These are phyloP conservation scores for Dendrothele bispora DNA, from an alignment of 768 basidiomycete species.

Conservation along the genomic window DNA sequence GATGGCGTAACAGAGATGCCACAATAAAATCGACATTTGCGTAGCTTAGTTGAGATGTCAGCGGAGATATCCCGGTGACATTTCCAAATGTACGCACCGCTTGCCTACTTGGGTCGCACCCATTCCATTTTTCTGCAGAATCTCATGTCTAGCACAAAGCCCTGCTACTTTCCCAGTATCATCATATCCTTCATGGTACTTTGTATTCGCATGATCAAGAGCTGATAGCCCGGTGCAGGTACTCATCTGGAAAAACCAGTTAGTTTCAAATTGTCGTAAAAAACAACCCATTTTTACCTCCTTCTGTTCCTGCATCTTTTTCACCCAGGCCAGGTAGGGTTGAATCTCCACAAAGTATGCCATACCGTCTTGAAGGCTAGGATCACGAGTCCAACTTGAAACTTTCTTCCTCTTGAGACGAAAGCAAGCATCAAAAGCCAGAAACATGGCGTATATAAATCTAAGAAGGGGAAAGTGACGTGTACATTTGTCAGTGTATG, in stretches of 20 bases:
- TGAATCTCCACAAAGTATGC: constrained; percentile 23
- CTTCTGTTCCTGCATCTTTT: no score
- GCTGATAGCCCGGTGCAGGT: no score
- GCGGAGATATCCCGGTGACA: not conserved
- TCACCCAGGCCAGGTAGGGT: constrained; percentile 12
- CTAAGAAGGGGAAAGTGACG: no score
- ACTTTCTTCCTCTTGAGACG: no score
- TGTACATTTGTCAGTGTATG: no score
- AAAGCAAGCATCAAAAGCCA: no score
- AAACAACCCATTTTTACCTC: constrained; percentile 17
- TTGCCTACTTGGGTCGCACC: constrained; percentile 25
- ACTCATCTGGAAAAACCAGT: not conserved
- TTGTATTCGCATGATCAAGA: constrained; percentile 8
- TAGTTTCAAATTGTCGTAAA: not conserved
- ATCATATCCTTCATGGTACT: not conserved
- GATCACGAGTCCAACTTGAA: no score
- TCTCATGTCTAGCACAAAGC: constrained; percentile 20
- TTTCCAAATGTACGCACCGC: constrained; percentile 9
- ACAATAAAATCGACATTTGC: no score
- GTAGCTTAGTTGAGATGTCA: constrained; percentile 1
- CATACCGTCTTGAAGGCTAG: constrained; percentile 27
- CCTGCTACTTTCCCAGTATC: no score
- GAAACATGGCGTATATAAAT: constrained; percentile 21
- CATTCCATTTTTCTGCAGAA: constrained; percentile 17
- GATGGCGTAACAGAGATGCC: not conserved